Evolutionary conservation across 257 asterid species (phyloP).

Genomic region (Cinchona pubescens): DNA sequence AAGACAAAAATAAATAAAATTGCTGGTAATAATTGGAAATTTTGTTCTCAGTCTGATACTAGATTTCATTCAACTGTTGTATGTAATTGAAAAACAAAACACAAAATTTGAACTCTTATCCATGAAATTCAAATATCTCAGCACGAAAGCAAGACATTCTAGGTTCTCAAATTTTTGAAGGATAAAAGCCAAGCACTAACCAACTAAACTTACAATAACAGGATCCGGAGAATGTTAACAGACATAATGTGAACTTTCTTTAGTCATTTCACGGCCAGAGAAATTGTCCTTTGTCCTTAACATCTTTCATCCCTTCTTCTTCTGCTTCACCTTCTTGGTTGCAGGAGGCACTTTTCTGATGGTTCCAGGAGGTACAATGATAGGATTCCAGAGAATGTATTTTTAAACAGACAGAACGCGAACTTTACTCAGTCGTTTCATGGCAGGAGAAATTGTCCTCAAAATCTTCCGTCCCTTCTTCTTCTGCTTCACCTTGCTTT

Average conservation of each 20-base stretch:
- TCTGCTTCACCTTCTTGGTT: slow-evolving; percentile 48
- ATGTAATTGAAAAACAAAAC: neutral
- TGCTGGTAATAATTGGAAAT: neutral
- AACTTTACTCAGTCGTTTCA: slow-evolving; percentile 25
- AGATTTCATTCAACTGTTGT: slow-evolving; percentile 8
- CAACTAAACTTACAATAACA: neutral
- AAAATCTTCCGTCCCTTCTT: slow-evolving; percentile 41
- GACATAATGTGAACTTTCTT: slow-evolving; percentile 19
- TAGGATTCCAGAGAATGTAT: neutral
- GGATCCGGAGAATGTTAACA: neutral
- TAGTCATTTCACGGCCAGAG: slow-evolving; percentile 31
- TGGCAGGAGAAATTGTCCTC: slow-evolving; percentile 30
- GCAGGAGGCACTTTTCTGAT: slow-evolving; percentile 52
- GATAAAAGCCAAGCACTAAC: slow-evolving; percentile 2
- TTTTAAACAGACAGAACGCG: slow-evolving; percentile 16
- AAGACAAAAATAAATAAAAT: neutral
- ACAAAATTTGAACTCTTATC: neutral
- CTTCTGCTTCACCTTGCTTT: slow-evolving; percentile 54
- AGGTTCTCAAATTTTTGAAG: slow-evolving; percentile 1
- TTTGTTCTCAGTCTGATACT: neutral
- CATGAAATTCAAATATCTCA: neutral
- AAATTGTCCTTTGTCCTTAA: slow-evolving; percentile 27
- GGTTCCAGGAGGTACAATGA: slow-evolving; percentile 72
- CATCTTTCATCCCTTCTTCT: slow-evolving; percentile 45
- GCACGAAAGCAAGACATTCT: neutral